Percentiles rank a stretch among this genome's conserved stretches.
Conservation (phyloP, 2,329 filamentous ascomycete genomes). For the Monilinia vaccinii-corymbosi region DNA sequence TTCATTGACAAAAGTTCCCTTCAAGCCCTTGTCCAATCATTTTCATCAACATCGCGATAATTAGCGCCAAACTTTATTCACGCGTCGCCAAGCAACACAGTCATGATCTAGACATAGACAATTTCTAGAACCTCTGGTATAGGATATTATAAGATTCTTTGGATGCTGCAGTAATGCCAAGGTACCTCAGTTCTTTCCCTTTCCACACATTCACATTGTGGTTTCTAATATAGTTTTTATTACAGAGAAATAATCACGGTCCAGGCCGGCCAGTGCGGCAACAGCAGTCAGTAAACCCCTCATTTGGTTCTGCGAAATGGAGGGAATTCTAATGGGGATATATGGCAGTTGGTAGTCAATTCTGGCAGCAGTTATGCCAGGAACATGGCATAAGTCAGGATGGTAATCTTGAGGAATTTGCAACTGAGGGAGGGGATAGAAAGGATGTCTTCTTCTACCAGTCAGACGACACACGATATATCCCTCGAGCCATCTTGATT, state of each 20-base stretch:
- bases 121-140: not conserved
- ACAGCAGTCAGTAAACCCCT: slow-evolving; percentile 69
- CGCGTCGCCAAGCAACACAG: slow-evolving; percentile 5
- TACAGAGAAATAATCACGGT: slow-evolving; percentile 96
- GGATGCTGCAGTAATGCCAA: slow-evolving; percentile 29
- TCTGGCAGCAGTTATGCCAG: slow-evolving; percentile 97
- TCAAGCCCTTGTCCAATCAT: slow-evolving; percentile 8
- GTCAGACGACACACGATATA: slow-evolving; percentile 97
- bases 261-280: slow-evolving; percentile 98
- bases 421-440: slow-evolving; percentile 91
- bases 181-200: slow-evolving; percentile 16
- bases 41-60: slow-evolving; percentile 9
- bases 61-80: slow-evolving; percentile 7
- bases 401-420: slow-evolving; percentile 95
- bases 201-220: slow-evolving; percentile 2
- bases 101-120: not conserved
- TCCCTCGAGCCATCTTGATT: slow-evolving; percentile 88
- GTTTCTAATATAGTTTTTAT: slow-evolving; percentile 9
- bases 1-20: not conserved
- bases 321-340: slow-evolving; percentile 11
- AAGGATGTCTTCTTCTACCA: slow-evolving; percentile 99
- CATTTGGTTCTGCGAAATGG: not conserved
- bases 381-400: slow-evolving; percentile 98
- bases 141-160: not conserved
- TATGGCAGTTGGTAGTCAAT: slow-evolving; percentile 77